A percentile compares a stretch with the other conserved stretches of the same genome.
These are phyloP conservation scores for Candida ipomoeae DNA, from an alignment of 805 yeast genomes.

Conservation along the genomic window DNA sequence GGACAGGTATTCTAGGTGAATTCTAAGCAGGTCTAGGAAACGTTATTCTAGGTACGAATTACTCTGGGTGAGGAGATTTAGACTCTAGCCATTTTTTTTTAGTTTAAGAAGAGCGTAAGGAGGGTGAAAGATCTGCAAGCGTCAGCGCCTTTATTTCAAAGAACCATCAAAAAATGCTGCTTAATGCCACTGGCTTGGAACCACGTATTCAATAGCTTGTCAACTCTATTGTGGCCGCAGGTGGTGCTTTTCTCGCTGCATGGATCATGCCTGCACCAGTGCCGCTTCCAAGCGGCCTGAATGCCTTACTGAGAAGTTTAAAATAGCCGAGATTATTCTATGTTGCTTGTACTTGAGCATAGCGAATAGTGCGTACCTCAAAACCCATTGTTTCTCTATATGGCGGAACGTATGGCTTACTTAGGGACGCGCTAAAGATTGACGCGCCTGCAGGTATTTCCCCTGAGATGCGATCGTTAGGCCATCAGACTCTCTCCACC, in stretches of 20 bases:
- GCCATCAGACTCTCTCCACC: background rate
- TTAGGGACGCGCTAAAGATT: background rate
- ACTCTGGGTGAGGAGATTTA: too few species aligned
- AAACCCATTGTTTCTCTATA: background rate
- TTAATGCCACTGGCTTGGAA: background rate
- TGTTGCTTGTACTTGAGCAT: background rate
- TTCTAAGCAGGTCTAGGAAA: too few species aligned
- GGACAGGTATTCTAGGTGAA: too few species aligned
- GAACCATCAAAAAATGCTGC: background rate
- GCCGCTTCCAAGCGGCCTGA: too few species aligned
- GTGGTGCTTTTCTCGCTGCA: background rate
- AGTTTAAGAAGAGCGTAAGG: too few species aligned
- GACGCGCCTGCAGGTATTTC: conserved; percentile 18
- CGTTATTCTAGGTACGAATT: too few species aligned
- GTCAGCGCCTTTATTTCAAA: too few species aligned
- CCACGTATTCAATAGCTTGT: background rate
- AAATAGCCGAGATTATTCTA: too few species aligned
- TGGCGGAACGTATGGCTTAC: background rate
- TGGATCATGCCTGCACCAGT: background rate
- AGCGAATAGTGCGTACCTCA: background rate
- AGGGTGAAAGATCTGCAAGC: too few species aligned
- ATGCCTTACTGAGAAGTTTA: too few species aligned
- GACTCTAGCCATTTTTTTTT: too few species aligned
- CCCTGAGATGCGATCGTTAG: background rate
- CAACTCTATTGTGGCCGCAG: background rate